phyloP scores from a whole-genome alignment of 2,329 filamentous ascomycete species.

The Ceratocystis papillata region DNA sequence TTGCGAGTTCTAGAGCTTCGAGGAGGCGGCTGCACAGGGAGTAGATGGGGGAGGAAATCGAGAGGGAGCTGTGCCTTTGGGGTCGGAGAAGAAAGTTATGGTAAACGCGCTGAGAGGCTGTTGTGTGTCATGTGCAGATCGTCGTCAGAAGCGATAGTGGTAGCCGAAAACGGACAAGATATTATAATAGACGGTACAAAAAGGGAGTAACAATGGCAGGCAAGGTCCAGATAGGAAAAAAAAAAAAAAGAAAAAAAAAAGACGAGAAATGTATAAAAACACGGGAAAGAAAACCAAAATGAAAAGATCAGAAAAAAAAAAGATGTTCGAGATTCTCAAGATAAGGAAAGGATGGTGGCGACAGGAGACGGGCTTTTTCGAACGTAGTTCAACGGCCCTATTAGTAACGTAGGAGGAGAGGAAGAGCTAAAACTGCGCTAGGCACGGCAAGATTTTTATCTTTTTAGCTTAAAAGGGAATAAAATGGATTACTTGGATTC shows the following conservation, averaged over 20 bases:
- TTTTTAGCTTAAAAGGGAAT: too few species aligned
- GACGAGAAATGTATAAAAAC: not conserved
- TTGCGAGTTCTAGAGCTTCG: too few species aligned
- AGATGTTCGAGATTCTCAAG: not conserved
- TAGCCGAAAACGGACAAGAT: too few species aligned
- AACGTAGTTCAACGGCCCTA: constrained; percentile 11
- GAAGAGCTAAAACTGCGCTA: constrained; percentile 15
- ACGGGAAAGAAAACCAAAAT: not conserved
- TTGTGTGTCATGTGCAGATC: too few species aligned
- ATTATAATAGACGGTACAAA: not conserved
- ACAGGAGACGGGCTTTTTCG: constrained; percentile 1
- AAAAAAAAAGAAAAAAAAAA: not conserved
- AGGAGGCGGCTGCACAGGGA: too few species aligned
- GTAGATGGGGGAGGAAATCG: too few species aligned
- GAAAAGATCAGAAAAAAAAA: not conserved
- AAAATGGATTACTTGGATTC: too few species aligned
- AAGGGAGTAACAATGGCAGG: not conserved
- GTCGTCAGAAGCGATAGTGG: too few species aligned
- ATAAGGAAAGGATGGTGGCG: constrained; percentile 11
- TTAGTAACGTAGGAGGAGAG: constrained; percentile 1
- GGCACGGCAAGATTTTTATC: constrained; percentile 11
- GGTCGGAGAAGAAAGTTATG: too few species aligned
- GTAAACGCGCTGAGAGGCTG: too few species aligned
- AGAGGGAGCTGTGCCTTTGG: too few species aligned
- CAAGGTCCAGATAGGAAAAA: not conserved